Conservation (phyloP, 2,329 filamentous ascomycete genomes). For the Cladosporium sp. region DNA sequence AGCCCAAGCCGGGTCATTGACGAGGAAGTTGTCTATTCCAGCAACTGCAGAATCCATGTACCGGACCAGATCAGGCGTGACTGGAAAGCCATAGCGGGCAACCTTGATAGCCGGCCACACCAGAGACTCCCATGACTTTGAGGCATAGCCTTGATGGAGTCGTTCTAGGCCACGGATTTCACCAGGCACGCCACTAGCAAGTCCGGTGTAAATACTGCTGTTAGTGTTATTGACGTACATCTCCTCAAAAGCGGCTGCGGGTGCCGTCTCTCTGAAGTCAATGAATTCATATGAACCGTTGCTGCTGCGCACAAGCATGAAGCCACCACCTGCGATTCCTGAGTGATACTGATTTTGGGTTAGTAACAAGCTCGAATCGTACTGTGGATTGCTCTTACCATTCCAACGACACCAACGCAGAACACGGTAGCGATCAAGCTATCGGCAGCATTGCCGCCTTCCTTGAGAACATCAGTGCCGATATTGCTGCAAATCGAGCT, state of each 20-base stretch:
- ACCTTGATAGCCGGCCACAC: conserved; percentile 69
- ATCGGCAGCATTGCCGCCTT: conserved; percentile 50
- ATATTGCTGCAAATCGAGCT: conserved; percentile 42
- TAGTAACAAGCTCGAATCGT: too few species aligned
- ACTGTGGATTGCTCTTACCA: conserved; percentile 33
- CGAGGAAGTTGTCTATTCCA: conserved; percentile 59
- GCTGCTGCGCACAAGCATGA: conserved; percentile 71
- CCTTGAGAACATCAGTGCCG: conserved; percentile 41
- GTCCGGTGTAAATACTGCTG: conserved; percentile 53
- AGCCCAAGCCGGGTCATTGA: conserved; percentile 73
- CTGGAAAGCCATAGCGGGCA: conserved; percentile 67
- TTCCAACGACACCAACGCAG: conserved; percentile 46
- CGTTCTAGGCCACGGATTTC: conserved; percentile 75
- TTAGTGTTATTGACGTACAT: conserved; percentile 74
- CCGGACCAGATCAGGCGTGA: conserved; percentile 67
- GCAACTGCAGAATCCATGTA: conserved; percentile 61
- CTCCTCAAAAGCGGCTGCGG: conserved; percentile 71
- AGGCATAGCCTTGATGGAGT: conserved; percentile 67
- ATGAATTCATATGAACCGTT: conserved; percentile 78
- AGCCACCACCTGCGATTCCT: conserved; percentile 86
- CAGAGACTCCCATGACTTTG: conserved; percentile 53
- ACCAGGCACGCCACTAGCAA: conserved; percentile 59
- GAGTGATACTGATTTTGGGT: conserved; percentile 33
- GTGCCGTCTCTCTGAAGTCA: conserved; percentile 86
- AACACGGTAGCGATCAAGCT: conserved; percentile 44